phyloP scores from a whole-genome alignment of 2,329 filamentous ascomycete species.

The Arthrinium phaeospermum region DNA sequence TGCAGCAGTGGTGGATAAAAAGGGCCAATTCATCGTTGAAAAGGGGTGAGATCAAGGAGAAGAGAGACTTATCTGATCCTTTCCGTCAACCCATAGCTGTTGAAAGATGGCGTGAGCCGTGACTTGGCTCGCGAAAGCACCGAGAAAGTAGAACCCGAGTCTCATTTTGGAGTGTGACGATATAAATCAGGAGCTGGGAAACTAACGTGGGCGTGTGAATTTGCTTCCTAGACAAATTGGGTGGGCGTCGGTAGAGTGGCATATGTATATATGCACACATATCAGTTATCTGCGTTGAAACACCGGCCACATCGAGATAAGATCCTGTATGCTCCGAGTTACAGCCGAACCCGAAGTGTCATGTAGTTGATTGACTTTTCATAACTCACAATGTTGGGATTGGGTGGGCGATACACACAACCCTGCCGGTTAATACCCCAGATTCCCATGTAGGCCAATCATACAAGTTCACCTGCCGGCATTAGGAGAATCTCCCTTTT shows the following conservation, averaged over 20 bases:
- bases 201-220: neutral
- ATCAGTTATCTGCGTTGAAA: neutral
- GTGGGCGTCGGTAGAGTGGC: neutral
- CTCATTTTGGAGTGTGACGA: neutral
- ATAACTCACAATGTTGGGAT: neutral
- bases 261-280: neutral
- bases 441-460: neutral
- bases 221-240: neutral
- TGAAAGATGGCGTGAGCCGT: slow-evolving; percentile 1
- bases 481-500: neutral
- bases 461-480: neutral
- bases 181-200: neutral
- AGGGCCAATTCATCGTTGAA: neutral
- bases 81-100: slow-evolving; percentile 2
- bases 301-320: neutral
- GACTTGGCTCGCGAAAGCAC: neutral
- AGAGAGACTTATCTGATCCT: neutral
- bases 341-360: no score
- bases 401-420: neutral
- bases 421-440: slow-evolving; percentile 1
- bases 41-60: neutral
- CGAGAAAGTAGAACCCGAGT: neutral
- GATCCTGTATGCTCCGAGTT: neutral
- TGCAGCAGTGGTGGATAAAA: neutral
- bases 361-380: neutral